Evolutionary conservation across 495 filamentous ascomycete genomes (phyloP).

Genomic region (Podospora conica): DNA sequence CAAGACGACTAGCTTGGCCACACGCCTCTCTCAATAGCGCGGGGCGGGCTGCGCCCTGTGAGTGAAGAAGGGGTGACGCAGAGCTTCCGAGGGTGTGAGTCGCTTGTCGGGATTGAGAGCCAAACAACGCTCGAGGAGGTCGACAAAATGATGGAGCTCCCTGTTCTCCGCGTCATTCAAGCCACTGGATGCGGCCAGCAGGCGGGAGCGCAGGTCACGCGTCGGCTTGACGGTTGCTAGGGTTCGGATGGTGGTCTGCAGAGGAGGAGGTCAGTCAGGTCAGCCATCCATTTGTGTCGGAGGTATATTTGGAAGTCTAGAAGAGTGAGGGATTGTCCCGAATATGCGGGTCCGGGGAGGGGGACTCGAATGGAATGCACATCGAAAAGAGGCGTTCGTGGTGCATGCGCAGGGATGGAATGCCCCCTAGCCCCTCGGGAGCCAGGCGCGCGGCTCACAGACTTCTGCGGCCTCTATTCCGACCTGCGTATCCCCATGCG

Average conservation of each 20-base stretch:
- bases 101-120: constrained; percentile 90
- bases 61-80: constrained; percentile 75
- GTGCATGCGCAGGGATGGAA: background rate
- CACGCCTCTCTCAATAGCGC: constrained; percentile 2
- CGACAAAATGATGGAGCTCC: constrained; percentile 74
- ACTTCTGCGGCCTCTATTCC: background rate
- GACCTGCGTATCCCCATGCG: background rate
- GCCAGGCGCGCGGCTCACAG: constrained; percentile 8
- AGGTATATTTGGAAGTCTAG: constrained; percentile 9
- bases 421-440: background rate
- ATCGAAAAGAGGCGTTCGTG: background rate
- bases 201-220: constrained; percentile 70
- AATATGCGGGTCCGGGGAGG: background rate
- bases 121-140: constrained; percentile 81
- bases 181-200: constrained; percentile 65
- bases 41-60: constrained; percentile 17
- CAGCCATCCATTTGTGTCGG: background rate
- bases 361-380: background rate
- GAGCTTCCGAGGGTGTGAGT: constrained; percentile 75
- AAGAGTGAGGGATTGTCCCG: background rate
- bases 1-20: background rate
- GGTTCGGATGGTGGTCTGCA: constrained; percentile 58
- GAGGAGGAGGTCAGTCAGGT: constrained; percentile 15
- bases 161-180: constrained; percentile 69
- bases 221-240: constrained; percentile 73